Conservation (phyloP, 495 filamentous ascomycete species). For the Haplographium delicatum region DNA sequence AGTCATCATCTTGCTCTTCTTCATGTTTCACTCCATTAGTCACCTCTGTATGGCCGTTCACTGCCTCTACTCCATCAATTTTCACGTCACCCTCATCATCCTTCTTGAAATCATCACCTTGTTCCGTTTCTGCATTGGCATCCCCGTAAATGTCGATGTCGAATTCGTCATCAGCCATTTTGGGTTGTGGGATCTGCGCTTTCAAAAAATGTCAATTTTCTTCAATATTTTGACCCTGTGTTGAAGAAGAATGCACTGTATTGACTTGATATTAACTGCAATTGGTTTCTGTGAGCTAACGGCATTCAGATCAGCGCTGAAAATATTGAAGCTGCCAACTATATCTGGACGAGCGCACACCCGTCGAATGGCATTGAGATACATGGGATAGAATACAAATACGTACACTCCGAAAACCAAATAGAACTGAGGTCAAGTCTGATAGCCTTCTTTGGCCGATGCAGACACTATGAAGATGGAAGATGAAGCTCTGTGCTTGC, state of each 20-base stretch:
- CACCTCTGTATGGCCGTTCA: conserved; percentile 35
- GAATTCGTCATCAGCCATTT: conserved; percentile 91
- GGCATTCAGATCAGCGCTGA: conserved; percentile 24
- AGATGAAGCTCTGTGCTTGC: conserved; percentile 50
- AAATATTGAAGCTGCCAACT: conserved; percentile 13
- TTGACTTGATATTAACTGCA: conserved; percentile 21
- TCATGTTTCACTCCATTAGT: conserved; percentile 32
- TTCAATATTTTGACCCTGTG: conserved; percentile 8
- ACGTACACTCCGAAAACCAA: conserved; percentile 39
- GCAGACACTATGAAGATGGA: conserved; percentile 35
- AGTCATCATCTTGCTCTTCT: conserved; percentile 33
- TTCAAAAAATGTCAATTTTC: conserved; percentile 7
- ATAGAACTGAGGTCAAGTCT: conserved; percentile 24
- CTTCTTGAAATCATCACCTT: conserved; percentile 20
- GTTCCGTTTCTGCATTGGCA: conserved; percentile 45
- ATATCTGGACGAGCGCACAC: conserved; percentile 3
- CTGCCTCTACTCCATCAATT: conserved; percentile 38
- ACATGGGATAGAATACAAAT: conserved; percentile 38
- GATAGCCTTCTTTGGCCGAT: conserved; percentile 37
- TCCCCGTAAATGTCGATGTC: conserved; percentile 98
- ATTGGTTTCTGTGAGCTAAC: conserved; percentile 21
- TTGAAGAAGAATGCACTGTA: conserved; percentile 21
- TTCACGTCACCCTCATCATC: conserved; percentile 40
- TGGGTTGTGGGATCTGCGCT: conserved; percentile 23
- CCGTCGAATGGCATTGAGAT: conserved; percentile 16